These are phyloP conservation scores for Wickerhamiella occidentalis DNA, from an alignment of 805 yeast genomes.

Conservation along the genomic window DNA sequence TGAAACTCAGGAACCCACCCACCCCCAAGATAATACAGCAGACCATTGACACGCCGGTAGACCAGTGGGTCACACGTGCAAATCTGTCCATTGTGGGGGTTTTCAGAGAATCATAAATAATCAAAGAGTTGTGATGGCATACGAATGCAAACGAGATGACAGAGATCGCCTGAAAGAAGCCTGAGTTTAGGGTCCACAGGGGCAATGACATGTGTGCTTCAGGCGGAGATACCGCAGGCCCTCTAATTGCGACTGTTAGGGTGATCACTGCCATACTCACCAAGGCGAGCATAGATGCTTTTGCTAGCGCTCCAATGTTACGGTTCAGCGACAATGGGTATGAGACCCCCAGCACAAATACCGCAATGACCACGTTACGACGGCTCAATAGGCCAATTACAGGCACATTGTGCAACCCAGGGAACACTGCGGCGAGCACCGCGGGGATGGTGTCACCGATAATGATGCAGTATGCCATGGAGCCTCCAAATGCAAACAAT, in stretches of 20 bases:
- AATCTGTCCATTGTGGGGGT: slow-evolving; percentile 68
- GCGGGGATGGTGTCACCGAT: slow-evolving; percentile 94
- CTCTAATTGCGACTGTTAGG: slow-evolving; percentile 56
- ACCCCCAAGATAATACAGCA: slow-evolving; percentile 70
- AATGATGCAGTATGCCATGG: slow-evolving; percentile 85
- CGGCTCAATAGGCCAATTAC: slow-evolving; percentile 45
- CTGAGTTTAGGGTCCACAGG: slow-evolving; percentile 39
- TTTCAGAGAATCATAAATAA: slow-evolving; percentile 73
- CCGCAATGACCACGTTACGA: slow-evolving; percentile 56
- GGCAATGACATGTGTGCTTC: slow-evolving; percentile 29
- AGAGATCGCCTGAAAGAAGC: slow-evolving; percentile 80
- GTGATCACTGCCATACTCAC: slow-evolving; percentile 76
- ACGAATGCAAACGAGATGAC: slow-evolving; percentile 91
- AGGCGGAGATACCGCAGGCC: slow-evolving; percentile 40
- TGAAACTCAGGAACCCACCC: slow-evolving; percentile 65
- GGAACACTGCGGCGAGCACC: slow-evolving; percentile 58
- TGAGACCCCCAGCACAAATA: slow-evolving; percentile 61
- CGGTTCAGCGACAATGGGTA: slow-evolving; percentile 71
- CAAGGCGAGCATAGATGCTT: slow-evolving; percentile 76
- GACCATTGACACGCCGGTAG: slow-evolving; percentile 68
- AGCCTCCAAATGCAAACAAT: slow-evolving; percentile 86
- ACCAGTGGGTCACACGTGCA: slow-evolving; percentile 65
- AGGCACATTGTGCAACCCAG: slow-evolving; percentile 27
- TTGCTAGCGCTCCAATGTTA: slow-evolving; percentile 73
- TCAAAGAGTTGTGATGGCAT: slow-evolving; percentile 88